These are phyloP conservation scores for Daldinia concentrica DNA, from an alignment of 495 filamentous ascomycete genomes.

Conservation along the genomic window DNA sequence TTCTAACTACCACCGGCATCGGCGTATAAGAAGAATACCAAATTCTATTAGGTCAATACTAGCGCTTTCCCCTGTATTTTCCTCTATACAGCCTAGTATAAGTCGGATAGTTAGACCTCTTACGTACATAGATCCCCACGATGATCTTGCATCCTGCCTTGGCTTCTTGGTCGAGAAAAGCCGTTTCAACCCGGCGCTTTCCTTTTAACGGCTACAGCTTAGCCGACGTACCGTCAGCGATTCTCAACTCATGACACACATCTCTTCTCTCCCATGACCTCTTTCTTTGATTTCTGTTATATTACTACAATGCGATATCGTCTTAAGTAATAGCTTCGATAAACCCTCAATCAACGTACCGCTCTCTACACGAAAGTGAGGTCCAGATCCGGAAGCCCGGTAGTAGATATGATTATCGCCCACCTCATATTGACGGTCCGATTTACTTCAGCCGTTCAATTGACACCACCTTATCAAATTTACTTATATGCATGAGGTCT, in stretches of 20 bases:
- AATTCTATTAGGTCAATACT: neutral
- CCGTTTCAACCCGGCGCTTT: conserved; percentile 33
- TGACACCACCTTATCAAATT: neutral
- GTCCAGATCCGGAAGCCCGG: neutral
- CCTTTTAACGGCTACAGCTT: conserved; percentile 15
- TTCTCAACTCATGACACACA: conserved; percentile 29
- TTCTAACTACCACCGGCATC: neutral
- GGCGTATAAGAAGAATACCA: neutral
- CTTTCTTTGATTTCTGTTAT: neutral
- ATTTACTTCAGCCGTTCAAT: neutral
- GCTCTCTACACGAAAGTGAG: no score
- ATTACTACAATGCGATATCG: neutral
- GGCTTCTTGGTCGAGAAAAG: conserved; percentile 12
- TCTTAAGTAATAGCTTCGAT: neutral
- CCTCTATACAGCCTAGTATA: neutral
- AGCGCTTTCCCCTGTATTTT: neutral
- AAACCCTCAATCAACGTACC: neutral
- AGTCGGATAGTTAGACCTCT: neutral
- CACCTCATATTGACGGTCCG: neutral
- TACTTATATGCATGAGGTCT: neutral
- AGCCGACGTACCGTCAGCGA: conserved; percentile 13
- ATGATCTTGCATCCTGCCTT: conserved; percentile 1
- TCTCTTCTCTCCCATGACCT: conserved; percentile 4
- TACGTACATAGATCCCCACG: neutral
- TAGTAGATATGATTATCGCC: neutral